These are phyloP conservation scores for Zopfia rhizophila DNA, from an alignment of 2,329 filamentous ascomycete genomes.

Conservation along the genomic window DNA sequence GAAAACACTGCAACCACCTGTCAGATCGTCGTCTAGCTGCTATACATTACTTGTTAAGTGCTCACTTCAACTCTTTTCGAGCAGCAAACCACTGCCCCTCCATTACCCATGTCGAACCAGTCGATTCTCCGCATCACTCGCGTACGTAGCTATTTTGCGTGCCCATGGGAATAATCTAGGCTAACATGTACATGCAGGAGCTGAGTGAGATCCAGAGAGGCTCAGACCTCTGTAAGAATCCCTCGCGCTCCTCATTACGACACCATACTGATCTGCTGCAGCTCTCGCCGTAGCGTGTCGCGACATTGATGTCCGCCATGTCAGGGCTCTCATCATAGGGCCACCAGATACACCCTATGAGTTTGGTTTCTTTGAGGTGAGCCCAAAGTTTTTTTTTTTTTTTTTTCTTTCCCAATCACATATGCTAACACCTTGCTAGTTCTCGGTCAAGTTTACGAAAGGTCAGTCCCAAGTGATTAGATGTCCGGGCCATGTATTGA, in stretches of 20 bases:
- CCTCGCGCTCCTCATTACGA: constrained; percentile 8
- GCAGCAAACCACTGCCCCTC: too few species aligned
- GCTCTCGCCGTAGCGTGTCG: constrained; percentile 88
- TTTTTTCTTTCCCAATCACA: not conserved
- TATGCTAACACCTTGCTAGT: constrained; percentile 63
- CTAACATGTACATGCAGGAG: constrained; percentile 67
- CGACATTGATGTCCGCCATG: constrained; percentile 87
- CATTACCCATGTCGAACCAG: constrained; percentile 79
- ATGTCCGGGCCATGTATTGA: constrained; percentile 1
- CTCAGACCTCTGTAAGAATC: constrained; percentile 78
- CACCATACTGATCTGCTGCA: constrained; percentile 49
- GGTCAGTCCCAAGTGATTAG: constrained; percentile 65
- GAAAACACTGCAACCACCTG: not conserved
- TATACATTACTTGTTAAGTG: too few species aligned
- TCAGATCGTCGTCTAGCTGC: too few species aligned
- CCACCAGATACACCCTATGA: constrained; percentile 96
- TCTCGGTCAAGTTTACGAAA: constrained; percentile 78
- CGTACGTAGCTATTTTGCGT: constrained; percentile 59
- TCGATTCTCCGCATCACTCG: constrained; percentile 89
- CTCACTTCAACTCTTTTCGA: too few species aligned
- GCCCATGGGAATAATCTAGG: constrained; percentile 9
- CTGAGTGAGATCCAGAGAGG: constrained; percentile 85
- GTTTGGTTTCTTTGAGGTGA: constrained; percentile 95
- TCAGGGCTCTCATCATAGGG: constrained; percentile 88
- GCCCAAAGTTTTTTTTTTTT: too few species aligned